Evolutionary conservation across 164 flowering plant genomes (phyloP).

Genomic region (grape (Vitis vinifera)): ASM3070453v1 NC_081805.1:8277501-8278000

Average conservation of each 20-base stretch:
- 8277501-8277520: slow-evolving; percentile 44
- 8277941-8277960: background rate
- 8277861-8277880: background rate
- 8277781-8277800: background rate
- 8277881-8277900: too few relatives aligned
- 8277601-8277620: slow-evolving; percentile 56
- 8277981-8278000: slow-evolving; percentile 14
- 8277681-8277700: slow-evolving; percentile 54
- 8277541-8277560: slow-evolving; percentile 76
- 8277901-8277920: too few relatives aligned
- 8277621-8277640: slow-evolving; percentile 56
- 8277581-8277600: slow-evolving; percentile 49
- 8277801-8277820: background rate
- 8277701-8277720: slow-evolving; percentile 70
- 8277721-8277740: slow-evolving; percentile 55
- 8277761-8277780: background rate
- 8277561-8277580: slow-evolving; percentile 86
- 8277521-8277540: slow-evolving; percentile 31
- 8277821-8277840: too few relatives aligned
- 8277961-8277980: slow-evolving; percentile 20
- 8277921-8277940: background rate
- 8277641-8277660: slow-evolving; percentile 41
- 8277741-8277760: slow-evolving; percentile 51
- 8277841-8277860: too few relatives aligned
- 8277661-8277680: slow-evolving; percentile 47